phyloP scores from a whole-genome alignment of 345 rosid species.

The Turnera subulata region DNA sequence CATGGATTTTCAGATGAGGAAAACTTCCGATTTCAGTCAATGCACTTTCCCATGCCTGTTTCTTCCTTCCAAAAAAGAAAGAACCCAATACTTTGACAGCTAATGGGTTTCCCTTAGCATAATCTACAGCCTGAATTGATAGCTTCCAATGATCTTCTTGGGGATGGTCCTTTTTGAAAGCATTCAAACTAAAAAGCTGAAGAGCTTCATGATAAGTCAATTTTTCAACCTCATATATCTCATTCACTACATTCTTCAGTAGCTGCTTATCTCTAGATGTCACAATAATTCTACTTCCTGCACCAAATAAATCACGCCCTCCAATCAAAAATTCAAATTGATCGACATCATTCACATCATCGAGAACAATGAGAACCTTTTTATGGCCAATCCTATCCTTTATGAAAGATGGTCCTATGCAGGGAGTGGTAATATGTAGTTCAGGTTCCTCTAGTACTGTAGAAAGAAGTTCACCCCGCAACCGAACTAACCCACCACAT shows the following conservation, averaged over 20 bases:
- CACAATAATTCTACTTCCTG: slow-evolving; percentile 15
- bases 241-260: not conserved
- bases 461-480: slow-evolving; percentile 2
- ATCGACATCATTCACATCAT: slow-evolving; percentile 5
- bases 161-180: slow-evolving; percentile 5
- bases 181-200: slow-evolving; percentile 5
- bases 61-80: not conserved
- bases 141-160: not conserved
- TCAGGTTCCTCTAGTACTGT: not conserved
- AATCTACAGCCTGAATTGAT: not conserved
- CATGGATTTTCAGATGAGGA: not conserved
- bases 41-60: not conserved
- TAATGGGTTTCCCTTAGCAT: slow-evolving; percentile 8
- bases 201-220: slow-evolving; percentile 5
- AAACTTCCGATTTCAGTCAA: not conserved
- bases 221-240: not conserved
- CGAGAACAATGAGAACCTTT: slow-evolving; percentile 14
- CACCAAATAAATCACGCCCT: not conserved
- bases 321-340: not conserved
- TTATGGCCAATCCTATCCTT: not conserved
- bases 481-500: not conserved
- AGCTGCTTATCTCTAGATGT: slow-evolving; percentile 5
- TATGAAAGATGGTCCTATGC: not conserved
- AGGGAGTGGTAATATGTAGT: not conserved
- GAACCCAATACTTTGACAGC: slow-evolving; percentile 14